A percentile compares a stretch with the other conserved stretches of the same genome.
Conservation (phyloP, 2,329 filamentous ascomycete genomes). For the Ceratocystis lukuohia region DNA sequence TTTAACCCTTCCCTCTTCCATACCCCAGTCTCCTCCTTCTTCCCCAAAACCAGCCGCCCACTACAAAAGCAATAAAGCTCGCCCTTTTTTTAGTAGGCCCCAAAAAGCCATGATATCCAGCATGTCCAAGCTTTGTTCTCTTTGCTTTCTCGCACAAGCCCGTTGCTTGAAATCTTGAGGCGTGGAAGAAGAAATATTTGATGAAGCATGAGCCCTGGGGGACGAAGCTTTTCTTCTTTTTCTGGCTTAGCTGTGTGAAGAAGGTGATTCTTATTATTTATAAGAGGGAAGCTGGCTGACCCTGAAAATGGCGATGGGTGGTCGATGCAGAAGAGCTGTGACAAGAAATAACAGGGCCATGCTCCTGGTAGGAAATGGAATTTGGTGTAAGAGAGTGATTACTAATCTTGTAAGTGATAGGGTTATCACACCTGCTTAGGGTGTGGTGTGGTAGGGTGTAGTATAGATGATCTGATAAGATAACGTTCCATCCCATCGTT, state of each 20-base stretch:
- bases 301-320: background rate
- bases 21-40: background rate
- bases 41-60: background rate
- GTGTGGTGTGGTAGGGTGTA: background rate
- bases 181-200: background rate
- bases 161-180: background rate
- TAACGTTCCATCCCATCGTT: constrained; percentile 9
- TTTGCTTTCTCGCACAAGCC: background rate
- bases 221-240: background rate
- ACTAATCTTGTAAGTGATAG: background rate
- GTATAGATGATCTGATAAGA: constrained; percentile 19
- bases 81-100: background rate
- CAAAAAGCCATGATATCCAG: background rate
- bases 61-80: background rate
- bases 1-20: too few species aligned
- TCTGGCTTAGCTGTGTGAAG: background rate
- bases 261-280: background rate
- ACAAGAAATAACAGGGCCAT: background rate
- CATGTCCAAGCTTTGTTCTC: background rate
- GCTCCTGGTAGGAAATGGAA: background rate
- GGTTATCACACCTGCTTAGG: background rate
- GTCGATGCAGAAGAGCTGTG: background rate
- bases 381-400: background rate
- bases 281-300: background rate
- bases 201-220: background rate